These are phyloP conservation scores for Pachysandra terminalis DNA, from an alignment of 164 flowering plant genomes.

Conservation along the genomic window DNA sequence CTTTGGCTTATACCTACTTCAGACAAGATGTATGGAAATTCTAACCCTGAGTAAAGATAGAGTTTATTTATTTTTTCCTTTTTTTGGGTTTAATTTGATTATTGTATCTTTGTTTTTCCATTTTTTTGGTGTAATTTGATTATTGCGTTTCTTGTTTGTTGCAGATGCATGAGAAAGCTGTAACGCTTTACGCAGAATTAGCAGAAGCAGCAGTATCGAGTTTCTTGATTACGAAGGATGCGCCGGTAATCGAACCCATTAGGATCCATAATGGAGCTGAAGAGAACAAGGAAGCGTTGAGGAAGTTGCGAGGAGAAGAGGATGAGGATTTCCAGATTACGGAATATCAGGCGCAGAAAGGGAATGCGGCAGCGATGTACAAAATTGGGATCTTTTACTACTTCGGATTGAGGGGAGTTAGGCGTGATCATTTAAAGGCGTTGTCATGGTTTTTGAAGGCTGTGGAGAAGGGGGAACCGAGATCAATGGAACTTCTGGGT, in stretches of 20 bases:
- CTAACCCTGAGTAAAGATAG: slow-evolving; percentile 1
- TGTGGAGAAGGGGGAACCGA: slow-evolving; percentile 85
- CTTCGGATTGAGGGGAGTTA: slow-evolving; percentile 89
- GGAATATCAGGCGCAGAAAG: slow-evolving; percentile 91
- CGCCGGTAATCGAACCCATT: slow-evolving; percentile 78
- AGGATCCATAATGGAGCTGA: slow-evolving; percentile 89
- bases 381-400: slow-evolving; percentile 82
- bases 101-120: not conserved
- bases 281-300: slow-evolving; percentile 84
- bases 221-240: slow-evolving; percentile 79
- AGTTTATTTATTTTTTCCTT: not conserved
- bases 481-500: slow-evolving; percentile 96
- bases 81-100: slow-evolving; percentile 6
- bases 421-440: slow-evolving; percentile 83
- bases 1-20: slow-evolving; percentile 69
- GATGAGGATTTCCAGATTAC: slow-evolving; percentile 96
- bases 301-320: slow-evolving; percentile 94
- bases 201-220: slow-evolving; percentile 88
- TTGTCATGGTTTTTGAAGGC: slow-evolving; percentile 84
- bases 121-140: slow-evolving; percentile 2
- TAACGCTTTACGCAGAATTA: slow-evolving; percentile 80
- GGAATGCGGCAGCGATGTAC: slow-evolving; percentile 90
- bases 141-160: slow-evolving; percentile 11
- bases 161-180: slow-evolving; percentile 84
- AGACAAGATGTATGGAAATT: slow-evolving; percentile 65